These are phyloP conservation scores for Tetraselmis striata DNA, from an alignment of 139 green algal genomes.

Conservation along the genomic window DNA sequence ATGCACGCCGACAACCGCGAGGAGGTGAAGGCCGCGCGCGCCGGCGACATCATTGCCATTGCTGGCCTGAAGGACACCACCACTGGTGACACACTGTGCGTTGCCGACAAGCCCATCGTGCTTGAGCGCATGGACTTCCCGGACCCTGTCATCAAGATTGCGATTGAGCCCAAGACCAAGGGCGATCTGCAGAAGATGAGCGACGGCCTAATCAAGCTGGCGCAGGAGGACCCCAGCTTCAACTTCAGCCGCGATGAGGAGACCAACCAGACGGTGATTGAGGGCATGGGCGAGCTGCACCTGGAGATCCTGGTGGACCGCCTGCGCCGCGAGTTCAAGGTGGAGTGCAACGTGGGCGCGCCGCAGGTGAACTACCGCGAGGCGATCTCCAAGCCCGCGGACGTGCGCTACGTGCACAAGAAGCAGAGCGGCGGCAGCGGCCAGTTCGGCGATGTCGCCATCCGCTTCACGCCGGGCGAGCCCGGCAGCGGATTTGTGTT, in stretches of 20 bases:
- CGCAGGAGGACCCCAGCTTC: slow-evolving; percentile 97
- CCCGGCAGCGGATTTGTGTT: slow-evolving; percentile 92
- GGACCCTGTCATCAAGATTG: slow-evolving; percentile 98
- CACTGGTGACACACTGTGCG: slow-evolving; percentile 95
- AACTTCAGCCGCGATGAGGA: slow-evolving; percentile 90
- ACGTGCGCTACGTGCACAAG: slow-evolving; percentile 96
- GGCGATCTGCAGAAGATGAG: slow-evolving; percentile 95
- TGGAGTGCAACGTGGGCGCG: slow-evolving; percentile 84
- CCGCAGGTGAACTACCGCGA: slow-evolving; percentile 99
- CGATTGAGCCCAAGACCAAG: slow-evolving; percentile 98
- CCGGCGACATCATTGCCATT: slow-evolving; percentile 96
- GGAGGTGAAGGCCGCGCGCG: slow-evolving; percentile 83
- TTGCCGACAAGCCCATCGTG: slow-evolving; percentile 82
- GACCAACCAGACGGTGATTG: slow-evolving; percentile 92
- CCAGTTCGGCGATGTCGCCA: slow-evolving; percentile 95
- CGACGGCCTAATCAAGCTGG: slow-evolving; percentile 91
- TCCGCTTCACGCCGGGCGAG: slow-evolving; percentile 93
- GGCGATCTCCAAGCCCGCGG: slow-evolving; percentile 69
- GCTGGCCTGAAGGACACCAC: slow-evolving; percentile 86
- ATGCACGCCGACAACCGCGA: slow-evolving; percentile 99
- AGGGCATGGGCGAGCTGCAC: slow-evolving; percentile 99
- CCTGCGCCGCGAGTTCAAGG: slow-evolving; percentile 95
- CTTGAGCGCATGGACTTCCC: slow-evolving; percentile 99
- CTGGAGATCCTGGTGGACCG: slow-evolving; percentile 98
- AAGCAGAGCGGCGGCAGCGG: slow-evolving; percentile 95